Conservation (phyloP, 768 basidiomycete genomes). For the Daedalea quercina region DNA sequence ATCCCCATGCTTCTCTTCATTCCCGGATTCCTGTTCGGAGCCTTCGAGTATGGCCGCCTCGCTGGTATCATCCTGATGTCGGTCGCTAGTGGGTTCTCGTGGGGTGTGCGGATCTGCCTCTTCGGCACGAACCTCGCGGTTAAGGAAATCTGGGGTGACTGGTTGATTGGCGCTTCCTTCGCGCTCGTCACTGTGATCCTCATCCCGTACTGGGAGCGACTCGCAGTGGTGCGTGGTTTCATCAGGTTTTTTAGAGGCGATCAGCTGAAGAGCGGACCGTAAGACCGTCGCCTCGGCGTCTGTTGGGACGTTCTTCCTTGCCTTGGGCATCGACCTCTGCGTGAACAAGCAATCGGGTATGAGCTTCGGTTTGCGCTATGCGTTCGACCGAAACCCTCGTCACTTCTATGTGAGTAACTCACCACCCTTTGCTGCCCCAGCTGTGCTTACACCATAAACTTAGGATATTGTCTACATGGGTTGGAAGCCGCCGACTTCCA, state of each 20-base stretch:
- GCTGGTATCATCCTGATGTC: conserved; percentile 41
- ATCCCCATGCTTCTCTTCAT: conserved; percentile 44
- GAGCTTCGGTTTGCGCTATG: conserved; percentile 54
- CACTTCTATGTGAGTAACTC: conserved; percentile 42
- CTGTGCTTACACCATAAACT: conserved; percentile 2
- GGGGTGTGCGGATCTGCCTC: conserved; percentile 49
- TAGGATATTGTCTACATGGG: conserved; percentile 43
- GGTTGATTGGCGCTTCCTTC: conserved; percentile 43
- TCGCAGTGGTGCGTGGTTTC: neutral
- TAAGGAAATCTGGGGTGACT: conserved; percentile 38
- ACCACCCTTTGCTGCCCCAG: neutral
- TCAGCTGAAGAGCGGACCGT: too few species aligned
- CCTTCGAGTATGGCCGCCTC: conserved; percentile 44
- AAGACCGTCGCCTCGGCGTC: too few species aligned
- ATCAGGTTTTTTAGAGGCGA: neutral
- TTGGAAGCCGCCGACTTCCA: conserved; percentile 44
- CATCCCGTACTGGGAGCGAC: neutral
- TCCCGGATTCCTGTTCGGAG: conserved; percentile 45
- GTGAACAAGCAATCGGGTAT: conserved; percentile 54
- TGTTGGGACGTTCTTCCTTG: conserved; percentile 52
- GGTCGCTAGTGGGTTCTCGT: conserved; percentile 47
- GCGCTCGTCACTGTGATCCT: conserved; percentile 24
- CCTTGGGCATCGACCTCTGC: conserved; percentile 49
- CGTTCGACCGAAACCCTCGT: conserved; percentile 55
- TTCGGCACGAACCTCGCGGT: conserved; percentile 45